Evolutionary conservation across 768 basidiomycete species (phyloP).

Genomic region (Dioszegia crocea): DNA sequence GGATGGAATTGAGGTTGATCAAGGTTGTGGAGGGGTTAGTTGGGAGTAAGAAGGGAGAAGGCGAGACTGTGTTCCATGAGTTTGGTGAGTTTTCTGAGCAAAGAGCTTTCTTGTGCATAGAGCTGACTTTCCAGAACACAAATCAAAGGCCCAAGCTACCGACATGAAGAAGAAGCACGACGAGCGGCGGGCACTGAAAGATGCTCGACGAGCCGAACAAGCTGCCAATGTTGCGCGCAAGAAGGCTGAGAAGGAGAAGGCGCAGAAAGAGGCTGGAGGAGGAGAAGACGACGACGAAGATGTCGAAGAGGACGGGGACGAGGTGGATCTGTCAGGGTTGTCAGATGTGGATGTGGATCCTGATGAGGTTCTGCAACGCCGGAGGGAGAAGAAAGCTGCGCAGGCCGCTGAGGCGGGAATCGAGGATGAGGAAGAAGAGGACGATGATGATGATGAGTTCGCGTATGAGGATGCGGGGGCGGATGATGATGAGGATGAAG

Average conservation of each 20-base stretch:
- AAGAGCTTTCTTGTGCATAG: not conserved
- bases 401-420: conserved; percentile 52
- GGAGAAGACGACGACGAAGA: conserved; percentile 21
- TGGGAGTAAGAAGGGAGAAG: conserved; percentile 67
- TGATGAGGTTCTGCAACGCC: conserved; percentile 37
- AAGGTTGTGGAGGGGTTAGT: conserved; percentile 93
- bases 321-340: conserved; percentile 51
- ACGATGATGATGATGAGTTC: conserved; percentile 46
- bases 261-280: conserved; percentile 19
- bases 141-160: conserved; percentile 69
- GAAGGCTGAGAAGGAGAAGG: conserved; percentile 54
- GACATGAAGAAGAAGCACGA: conserved; percentile 69
- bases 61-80: conserved; percentile 88
- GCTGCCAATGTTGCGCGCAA: conserved; percentile 85
- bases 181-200: conserved; percentile 68
- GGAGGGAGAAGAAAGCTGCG: conserved; percentile 35
- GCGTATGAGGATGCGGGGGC: conserved; percentile 15
- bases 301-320: conserved; percentile 42
- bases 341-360: conserved; percentile 50
- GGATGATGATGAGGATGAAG: conserved; percentile 23
- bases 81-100: conserved; percentile 62
- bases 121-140: conserved; percentile 64
- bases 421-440: conserved; percentile 44
- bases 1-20: conserved; percentile 86
- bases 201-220: conserved; percentile 79